Percentiles rank a stretch among this genome's conserved stretches.
Evolutionary conservation across 257 asterid species (phyloP).

Genomic region (Petunia secreta): DNA sequence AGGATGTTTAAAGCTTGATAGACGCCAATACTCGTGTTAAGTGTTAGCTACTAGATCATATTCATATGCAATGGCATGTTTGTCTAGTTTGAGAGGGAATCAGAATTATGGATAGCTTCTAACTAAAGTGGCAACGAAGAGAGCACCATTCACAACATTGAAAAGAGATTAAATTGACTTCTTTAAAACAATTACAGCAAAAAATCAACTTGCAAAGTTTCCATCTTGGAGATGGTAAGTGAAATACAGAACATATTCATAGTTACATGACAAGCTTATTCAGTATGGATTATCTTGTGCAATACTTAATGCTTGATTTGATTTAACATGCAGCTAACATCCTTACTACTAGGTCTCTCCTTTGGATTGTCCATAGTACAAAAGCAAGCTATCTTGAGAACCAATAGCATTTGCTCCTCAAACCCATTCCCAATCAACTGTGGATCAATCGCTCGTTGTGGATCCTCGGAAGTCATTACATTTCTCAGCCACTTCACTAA

Average conservation of each 20-base stretch:
- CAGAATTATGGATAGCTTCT: background rate
- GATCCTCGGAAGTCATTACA: slow-evolving; percentile 74
- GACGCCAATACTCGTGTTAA: background rate
- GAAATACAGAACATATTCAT: slow-evolving; percentile 9
- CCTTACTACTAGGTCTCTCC: slow-evolving; percentile 85
- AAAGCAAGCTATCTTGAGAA: slow-evolving; percentile 78
- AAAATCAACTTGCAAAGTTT: background rate
- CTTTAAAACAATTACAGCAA: slow-evolving; percentile 13
- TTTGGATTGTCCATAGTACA: slow-evolving; percentile 80
- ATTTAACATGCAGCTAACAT: slow-evolving; percentile 67
- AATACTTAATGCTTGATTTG: slow-evolving; percentile 59
- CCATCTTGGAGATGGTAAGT: background rate
- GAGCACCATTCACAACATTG: background rate
- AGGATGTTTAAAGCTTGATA: background rate
- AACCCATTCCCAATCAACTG: slow-evolving; percentile 60
- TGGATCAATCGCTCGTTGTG: slow-evolving; percentile 61
- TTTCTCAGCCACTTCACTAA: slow-evolving; percentile 85
- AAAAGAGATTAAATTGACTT: background rate
- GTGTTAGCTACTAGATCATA: background rate
- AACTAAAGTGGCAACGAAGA: background rate
- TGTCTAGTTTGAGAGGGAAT: background rate
- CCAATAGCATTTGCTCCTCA: slow-evolving; percentile 85
- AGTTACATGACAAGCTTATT: background rate
- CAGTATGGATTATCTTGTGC: background rate
- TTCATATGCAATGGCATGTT: background rate